phyloP scores from a whole-genome alignment of 2,329 filamentous ascomycete genomes.

The Diaporthe vaccinii region DNA sequence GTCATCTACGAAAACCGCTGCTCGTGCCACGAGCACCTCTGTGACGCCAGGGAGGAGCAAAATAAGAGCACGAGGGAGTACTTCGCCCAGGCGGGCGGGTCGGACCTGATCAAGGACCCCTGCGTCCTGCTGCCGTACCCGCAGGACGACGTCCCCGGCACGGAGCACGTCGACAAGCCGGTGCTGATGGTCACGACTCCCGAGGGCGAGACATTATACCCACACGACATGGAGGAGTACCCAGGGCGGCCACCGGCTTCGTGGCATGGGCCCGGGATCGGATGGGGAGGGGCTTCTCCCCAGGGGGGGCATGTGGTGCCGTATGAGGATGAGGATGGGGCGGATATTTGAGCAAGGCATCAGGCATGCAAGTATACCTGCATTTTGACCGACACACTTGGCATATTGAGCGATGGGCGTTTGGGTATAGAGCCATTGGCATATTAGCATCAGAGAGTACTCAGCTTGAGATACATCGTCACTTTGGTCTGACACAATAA shows the following conservation, averaged over 20 bases:
- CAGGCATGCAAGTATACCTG: neutral
- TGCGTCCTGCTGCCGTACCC: neutral
- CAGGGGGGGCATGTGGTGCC: neutral
- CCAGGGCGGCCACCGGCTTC: neutral
- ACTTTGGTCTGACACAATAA: neutral
- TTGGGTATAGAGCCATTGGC: neutral
- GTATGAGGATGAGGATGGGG: neutral
- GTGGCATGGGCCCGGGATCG: neutral
- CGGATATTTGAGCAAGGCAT: neutral
- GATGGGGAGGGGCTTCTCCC: too few relatives aligned
- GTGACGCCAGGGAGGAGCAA: neutral
- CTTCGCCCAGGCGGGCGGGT: neutral
- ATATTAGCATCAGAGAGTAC: neutral
- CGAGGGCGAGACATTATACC: neutral
- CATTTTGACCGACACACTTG: neutral
- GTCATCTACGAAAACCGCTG: neutral
- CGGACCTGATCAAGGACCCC: neutral
- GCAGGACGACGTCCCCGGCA: neutral
- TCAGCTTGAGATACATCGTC: neutral
- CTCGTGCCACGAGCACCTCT: neutral
- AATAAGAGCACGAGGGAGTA: neutral
- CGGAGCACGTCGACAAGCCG: conserved; percentile 19
- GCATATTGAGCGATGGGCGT: neutral
- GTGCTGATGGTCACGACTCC: conserved; percentile 20
- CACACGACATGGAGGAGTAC: conserved; percentile 19